These are phyloP conservation scores for Russula abietina DNA, from an alignment of 768 basidiomycete species.

Conservation along the genomic window DNA sequence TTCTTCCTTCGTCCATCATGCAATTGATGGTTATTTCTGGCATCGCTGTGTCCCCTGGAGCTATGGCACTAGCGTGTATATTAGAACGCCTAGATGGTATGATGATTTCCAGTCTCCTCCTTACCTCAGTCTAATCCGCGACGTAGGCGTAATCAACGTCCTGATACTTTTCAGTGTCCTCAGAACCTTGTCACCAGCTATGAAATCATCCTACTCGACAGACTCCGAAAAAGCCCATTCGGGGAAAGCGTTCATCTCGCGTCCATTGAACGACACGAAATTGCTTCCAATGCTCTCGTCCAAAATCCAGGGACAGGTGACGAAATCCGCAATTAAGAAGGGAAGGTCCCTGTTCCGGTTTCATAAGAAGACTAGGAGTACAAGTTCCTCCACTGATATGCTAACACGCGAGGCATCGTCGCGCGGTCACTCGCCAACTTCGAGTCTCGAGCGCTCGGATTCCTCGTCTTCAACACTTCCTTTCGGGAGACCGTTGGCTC, in stretches of 20 bases:
- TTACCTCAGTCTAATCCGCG: constrained; percentile 8
- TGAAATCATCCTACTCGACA: constrained; percentile 29
- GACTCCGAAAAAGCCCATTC: constrained; percentile 4
- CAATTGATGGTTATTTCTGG: constrained; percentile 46
- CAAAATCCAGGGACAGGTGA: background rate
- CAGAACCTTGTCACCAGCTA: constrained; percentile 50
- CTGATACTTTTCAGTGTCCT: constrained; percentile 64
- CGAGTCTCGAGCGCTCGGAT: constrained; percentile 5
- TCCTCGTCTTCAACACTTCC: background rate
- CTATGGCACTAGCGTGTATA: constrained; percentile 43
- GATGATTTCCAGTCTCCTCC: constrained; percentile 36
- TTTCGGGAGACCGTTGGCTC: constrained; percentile 21
- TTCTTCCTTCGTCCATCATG: constrained; percentile 54
- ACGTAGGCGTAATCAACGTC: constrained; percentile 57
- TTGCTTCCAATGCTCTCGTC: background rate
- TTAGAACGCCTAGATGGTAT: constrained; percentile 18
- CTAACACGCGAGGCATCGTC: constrained; percentile 11
- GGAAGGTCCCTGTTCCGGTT: constrained; percentile 1
- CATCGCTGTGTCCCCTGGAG: constrained; percentile 40
- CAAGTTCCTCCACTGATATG: constrained; percentile 25
- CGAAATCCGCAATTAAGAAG: constrained; percentile 1
- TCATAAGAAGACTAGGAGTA: constrained; percentile 16
- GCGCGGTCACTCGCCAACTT: constrained; percentile 10
- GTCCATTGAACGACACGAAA: constrained; percentile 1
- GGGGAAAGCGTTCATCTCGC: background rate